These are phyloP conservation scores for Cladosporium sp. DNA, from an alignment of 2,329 filamentous ascomycete species.

Conservation along the genomic window DNA sequence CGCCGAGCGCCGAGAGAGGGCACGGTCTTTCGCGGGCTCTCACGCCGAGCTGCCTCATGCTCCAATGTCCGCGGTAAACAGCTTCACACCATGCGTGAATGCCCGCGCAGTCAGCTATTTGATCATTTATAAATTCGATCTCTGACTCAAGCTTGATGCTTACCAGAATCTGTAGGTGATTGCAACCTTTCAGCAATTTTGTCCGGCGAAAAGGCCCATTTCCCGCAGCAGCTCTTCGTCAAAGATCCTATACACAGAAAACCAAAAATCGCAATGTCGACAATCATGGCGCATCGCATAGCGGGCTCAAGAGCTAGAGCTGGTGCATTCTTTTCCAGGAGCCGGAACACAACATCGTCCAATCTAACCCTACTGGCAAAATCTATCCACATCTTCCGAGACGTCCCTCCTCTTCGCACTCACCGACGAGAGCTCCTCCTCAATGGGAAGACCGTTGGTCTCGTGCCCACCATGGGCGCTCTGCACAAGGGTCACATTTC, in stretches of 20 bases:
- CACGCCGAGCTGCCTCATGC: neutral
- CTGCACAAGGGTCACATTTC: constrained; percentile 88
- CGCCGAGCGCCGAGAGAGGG: too few species aligned
- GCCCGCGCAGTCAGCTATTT: too few species aligned
- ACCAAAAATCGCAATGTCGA: neutral
- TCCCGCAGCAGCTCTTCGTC: too few species aligned
- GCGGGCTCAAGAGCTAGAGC: neutral
- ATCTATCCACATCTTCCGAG: constrained; percentile 66
- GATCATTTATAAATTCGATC: too few species aligned
- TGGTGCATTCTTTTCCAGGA: neutral
- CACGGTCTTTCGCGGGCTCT: too few species aligned
- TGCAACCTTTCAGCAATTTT: neutral
- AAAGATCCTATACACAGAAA: too few species aligned
- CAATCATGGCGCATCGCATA: neutral
- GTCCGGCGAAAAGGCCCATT: too few species aligned
- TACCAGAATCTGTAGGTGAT: neutral
- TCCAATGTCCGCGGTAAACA: constrained; percentile 9
- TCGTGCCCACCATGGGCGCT: constrained; percentile 97
- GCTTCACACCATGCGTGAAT: constrained; percentile 1
- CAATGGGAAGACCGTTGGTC: constrained; percentile 66
- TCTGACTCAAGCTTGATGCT: neutral
- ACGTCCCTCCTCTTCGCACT: constrained; percentile 63
- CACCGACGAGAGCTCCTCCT: constrained; percentile 62
- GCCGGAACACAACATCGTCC: neutral
- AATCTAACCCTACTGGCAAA: neutral